These are phyloP conservation scores for Taphrina deformans DNA, from an alignment of 1,139 yeast genomes.

Conservation along the genomic window DNA sequence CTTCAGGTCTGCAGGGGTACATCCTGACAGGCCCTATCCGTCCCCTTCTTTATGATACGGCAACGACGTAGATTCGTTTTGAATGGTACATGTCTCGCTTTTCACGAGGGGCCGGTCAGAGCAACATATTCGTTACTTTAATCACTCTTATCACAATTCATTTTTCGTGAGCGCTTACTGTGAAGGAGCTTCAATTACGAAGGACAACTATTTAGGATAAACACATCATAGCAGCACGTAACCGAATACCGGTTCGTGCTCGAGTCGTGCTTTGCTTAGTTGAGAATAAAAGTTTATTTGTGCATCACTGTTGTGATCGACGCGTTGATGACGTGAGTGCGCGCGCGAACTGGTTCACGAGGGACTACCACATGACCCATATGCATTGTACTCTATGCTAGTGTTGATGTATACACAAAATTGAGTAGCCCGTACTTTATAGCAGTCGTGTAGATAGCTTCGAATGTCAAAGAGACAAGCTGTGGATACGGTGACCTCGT, in stretches of 20 bases:
- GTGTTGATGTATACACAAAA: neutral
- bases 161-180: conserved; percentile 2
- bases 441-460: neutral
- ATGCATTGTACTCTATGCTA: neutral
- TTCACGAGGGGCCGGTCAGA: neutral
- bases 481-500: neutral
- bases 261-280: too few species aligned
- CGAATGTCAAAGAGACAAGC: conserved; percentile 26
- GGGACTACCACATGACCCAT: neutral
- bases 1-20: neutral
- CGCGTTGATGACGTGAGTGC: conserved; percentile 6
- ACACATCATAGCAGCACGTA: neutral
- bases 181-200: conserved; percentile 30
- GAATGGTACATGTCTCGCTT: conserved; percentile 19
- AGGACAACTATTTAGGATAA: neutral
- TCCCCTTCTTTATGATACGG: neutral
- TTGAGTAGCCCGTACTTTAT: neutral
- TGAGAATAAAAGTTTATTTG: too few species aligned
- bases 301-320: neutral
- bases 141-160: conserved; percentile 27
- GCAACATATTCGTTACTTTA: conserved; percentile 14
- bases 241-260: too few species aligned
- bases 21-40: neutral
- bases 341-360: neutral
- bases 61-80: conserved; percentile 16